Conservation (phyloP, 257 asterid genomes). For the Cinchona pubescens region DNA sequence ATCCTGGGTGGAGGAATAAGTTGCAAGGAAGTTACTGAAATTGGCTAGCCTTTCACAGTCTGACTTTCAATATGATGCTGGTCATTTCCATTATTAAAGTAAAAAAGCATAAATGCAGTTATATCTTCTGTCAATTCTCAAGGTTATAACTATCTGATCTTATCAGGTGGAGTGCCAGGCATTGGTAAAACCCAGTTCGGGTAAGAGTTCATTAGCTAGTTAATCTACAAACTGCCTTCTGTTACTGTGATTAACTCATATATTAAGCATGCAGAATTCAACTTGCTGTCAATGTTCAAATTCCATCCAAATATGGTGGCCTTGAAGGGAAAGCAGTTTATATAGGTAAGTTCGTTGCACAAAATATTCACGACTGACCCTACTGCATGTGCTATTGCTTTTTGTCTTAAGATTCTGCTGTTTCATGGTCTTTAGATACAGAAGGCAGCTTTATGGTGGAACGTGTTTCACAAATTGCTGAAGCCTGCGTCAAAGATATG, state of each 20-base stretch:
- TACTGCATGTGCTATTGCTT: constrained; percentile 4
- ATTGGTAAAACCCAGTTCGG: constrained; percentile 96
- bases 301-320: constrained; percentile 84
- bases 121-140: constrained; percentile 10
- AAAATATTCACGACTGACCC: not conserved
- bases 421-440: constrained; percentile 53
- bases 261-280: constrained; percentile 62
- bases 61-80: too few species aligned
- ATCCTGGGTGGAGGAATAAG: constrained; percentile 91
- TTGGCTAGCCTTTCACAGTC: constrained; percentile 47
- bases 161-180: constrained; percentile 95
- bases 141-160: constrained; percentile 17
- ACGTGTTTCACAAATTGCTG: constrained; percentile 83
- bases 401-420: constrained; percentile 4
- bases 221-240: constrained; percentile 10
- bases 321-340: constrained; percentile 90
- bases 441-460: constrained; percentile 99
- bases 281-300: constrained; percentile 86
- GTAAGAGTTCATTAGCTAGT: constrained; percentile 40
- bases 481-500: constrained; percentile 88
- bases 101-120: too few species aligned
- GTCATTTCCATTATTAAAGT: too few species aligned
- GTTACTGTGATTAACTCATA: constrained; percentile 4
- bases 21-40: constrained; percentile 90
- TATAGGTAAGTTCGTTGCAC: constrained; percentile 46